phyloP scores from a whole-genome alignment of 805 yeast genomes.

The Kazachstania viticola region DNA sequence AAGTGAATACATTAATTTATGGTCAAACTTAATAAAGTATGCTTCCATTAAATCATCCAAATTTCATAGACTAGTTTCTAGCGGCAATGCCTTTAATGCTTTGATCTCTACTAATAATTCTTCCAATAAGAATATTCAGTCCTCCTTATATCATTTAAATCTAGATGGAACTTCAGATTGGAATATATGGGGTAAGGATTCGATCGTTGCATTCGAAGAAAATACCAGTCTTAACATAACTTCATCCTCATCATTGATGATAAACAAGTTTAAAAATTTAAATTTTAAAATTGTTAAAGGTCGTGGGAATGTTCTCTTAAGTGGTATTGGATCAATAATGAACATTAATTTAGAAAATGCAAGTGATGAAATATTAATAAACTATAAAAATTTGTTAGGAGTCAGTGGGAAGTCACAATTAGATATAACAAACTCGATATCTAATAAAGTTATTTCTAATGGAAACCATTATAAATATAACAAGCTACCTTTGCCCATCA shows the following conservation, averaged over 20 bases:
- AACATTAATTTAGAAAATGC: conserved; percentile 17
- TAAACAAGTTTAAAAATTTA: conserved; percentile 6
- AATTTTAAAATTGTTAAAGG: conserved; percentile 19
- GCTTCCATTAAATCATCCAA: conserved; percentile 13
- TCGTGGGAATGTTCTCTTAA: conserved; percentile 20
- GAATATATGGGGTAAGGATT: conserved; percentile 20
- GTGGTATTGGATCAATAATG: conserved; percentile 16
- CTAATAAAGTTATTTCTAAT: conserved; percentile 1
- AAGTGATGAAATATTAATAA: conserved; percentile 19
- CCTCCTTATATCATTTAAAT: conserved; percentile 6
- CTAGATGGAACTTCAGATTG: conserved; percentile 21
- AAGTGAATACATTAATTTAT: conserved; percentile 14
- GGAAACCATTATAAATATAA: neutral
- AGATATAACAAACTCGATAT: conserved; percentile 16
- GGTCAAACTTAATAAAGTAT: conserved; percentile 13
- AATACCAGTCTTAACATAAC: conserved; percentile 17
- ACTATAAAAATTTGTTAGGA: conserved; percentile 22
- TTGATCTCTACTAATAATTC: conserved; percentile 17
- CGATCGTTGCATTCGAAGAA: conserved; percentile 22
- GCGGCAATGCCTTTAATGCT: conserved; percentile 9
- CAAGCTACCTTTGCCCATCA: neutral
- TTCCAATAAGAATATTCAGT: conserved; percentile 1
- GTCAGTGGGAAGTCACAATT: conserved; percentile 21
- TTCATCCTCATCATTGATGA: neutral
- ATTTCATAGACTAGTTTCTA: conserved; percentile 11